Conservation (phyloP, 2,329 filamentous ascomycete species). For the Ascochyta lentis region DNA sequence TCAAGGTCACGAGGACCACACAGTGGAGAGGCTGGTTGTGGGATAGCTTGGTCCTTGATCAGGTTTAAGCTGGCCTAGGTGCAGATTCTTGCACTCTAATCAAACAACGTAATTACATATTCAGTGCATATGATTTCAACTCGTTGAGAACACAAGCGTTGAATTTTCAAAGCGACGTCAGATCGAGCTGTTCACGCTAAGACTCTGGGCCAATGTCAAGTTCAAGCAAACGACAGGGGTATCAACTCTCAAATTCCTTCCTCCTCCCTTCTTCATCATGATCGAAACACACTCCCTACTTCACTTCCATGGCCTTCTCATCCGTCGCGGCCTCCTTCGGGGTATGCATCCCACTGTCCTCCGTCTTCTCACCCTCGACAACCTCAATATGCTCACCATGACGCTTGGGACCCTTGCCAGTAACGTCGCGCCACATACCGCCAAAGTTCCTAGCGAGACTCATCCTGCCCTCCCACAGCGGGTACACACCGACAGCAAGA, state of each 20-base stretch:
- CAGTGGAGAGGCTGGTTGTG: constrained; percentile 53
- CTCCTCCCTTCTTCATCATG: not conserved
- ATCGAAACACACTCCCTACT: not conserved
- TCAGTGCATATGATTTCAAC: too few relatives aligned
- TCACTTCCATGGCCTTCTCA: constrained; percentile 21
- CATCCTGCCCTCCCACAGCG: constrained; percentile 70
- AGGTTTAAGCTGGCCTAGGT: constrained; percentile 19
- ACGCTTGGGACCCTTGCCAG: constrained; percentile 26
- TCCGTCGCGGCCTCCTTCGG: constrained; percentile 27
- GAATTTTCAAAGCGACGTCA: too few relatives aligned
- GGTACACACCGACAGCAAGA: constrained; percentile 79
- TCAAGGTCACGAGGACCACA: constrained; percentile 46
- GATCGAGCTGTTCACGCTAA: too few relatives aligned
- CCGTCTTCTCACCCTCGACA: constrained; percentile 27
- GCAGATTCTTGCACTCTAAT: too few relatives aligned
- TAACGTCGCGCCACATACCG: constrained; percentile 38
- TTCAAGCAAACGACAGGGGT: not conserved
- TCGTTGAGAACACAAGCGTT: too few relatives aligned
- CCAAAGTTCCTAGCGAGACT: constrained; percentile 34
- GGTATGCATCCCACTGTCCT: constrained; percentile 24
- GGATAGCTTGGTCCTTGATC: constrained; percentile 52
- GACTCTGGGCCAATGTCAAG: too few relatives aligned
- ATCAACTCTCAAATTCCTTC: not conserved
- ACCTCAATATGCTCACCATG: constrained; percentile 15
- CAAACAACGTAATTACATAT: too few relatives aligned